Evolutionary conservation across 441 rosid genomes (phyloP).

Genomic region (Mallotus japonicus): DNA sequence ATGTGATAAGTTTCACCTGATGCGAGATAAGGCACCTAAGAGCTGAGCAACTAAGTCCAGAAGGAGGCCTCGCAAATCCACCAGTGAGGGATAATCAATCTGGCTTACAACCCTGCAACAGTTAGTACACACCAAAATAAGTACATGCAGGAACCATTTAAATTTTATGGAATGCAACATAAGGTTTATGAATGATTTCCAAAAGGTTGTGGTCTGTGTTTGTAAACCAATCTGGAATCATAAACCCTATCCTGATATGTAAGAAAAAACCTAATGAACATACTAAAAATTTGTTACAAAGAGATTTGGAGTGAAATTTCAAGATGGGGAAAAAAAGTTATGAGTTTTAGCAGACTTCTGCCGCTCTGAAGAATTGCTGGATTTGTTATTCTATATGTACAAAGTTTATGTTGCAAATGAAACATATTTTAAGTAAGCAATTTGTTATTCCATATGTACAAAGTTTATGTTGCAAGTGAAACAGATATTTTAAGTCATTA

Average conservation of each 20-base stretch:
- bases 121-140: background rate
- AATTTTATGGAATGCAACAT: background rate
- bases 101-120: slow-evolving; percentile 93
- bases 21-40: slow-evolving; percentile 95
- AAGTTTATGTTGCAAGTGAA: slow-evolving; percentile 12
- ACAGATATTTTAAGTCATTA: slow-evolving; percentile 23
- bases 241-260: background rate
- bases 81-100: slow-evolving; percentile 96
- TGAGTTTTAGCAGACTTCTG: background rate
- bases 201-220: background rate
- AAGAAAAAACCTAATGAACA: background rate
- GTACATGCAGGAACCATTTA: background rate
- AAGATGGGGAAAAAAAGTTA: background rate
- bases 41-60: slow-evolving; percentile 98
- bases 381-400: background rate
- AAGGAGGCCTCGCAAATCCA: slow-evolving; percentile 97
- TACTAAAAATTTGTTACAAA: too few species aligned
- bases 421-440: slow-evolving; percentile 11
- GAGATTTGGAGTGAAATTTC: background rate
- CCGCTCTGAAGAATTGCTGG: background rate
- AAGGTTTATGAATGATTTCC: background rate
- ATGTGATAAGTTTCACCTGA: slow-evolving; percentile 51
- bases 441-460: background rate
- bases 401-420: slow-evolving; percentile 5
- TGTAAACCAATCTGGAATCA: background rate